A percentile compares a stretch with the other conserved stretches of the same genome.
These are phyloP conservation scores for Malassezia vespertilionis DNA, from an alignment of 1,284 basidiomycete species.

Conservation along the genomic window DNA sequence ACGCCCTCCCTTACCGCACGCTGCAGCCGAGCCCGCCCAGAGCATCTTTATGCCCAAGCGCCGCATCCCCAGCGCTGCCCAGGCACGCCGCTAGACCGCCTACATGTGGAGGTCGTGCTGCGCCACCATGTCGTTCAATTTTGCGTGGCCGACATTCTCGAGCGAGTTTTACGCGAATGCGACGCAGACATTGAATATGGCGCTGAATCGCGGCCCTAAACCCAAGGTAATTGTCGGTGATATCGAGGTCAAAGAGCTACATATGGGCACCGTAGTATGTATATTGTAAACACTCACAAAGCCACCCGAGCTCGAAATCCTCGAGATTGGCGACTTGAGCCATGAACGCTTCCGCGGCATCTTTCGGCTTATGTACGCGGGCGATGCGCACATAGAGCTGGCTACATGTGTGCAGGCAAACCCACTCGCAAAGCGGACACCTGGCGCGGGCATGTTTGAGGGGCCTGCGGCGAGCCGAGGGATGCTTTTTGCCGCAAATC, in stretches of 20 bases:
- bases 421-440: conserved; percentile 59
- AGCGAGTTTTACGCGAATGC: conserved; percentile 50
- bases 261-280: conserved; percentile 90
- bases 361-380: conserved; percentile 85
- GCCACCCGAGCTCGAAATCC: conserved; percentile 93
- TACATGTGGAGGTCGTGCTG: background rate
- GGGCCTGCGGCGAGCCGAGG: conserved; percentile 31
- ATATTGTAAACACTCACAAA: conserved; percentile 40
- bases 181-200: conserved; percentile 47
- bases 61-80: background rate
- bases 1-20: background rate
- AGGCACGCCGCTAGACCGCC: background rate
- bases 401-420: conserved; percentile 95
- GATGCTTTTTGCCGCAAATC: conserved; percentile 43
- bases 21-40: background rate
- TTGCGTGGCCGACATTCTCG: conserved; percentile 90
- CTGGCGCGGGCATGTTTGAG: conserved; percentile 30
- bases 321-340: conserved; percentile 94
- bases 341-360: conserved; percentile 93
- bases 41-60: conserved; percentile 6
- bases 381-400: conserved; percentile 89
- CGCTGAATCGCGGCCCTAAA: conserved; percentile 53
- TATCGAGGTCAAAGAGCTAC: conserved; percentile 91
- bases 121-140: conserved; percentile 82
- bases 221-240: conserved; percentile 93